Conservation (phyloP, 495 filamentous ascomycete species). For the Aspergillus hancockii region DNA sequence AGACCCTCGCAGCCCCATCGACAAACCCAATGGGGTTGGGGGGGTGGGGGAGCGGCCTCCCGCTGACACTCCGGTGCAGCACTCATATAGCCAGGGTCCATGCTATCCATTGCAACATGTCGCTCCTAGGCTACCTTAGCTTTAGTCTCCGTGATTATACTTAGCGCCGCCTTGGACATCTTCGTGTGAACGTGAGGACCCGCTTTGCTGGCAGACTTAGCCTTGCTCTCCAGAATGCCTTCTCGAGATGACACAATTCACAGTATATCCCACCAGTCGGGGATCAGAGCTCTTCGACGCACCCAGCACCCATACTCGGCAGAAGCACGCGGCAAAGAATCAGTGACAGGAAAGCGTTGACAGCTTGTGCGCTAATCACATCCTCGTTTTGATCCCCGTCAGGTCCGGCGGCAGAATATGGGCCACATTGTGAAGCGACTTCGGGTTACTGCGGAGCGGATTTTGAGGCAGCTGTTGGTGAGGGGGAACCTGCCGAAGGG, state of each 20-base stretch:
- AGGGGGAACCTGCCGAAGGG: too few species aligned
- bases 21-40: constrained; percentile 50
- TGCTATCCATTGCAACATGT: constrained; percentile 46
- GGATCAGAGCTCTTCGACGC: not conserved
- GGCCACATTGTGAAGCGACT: too few species aligned
- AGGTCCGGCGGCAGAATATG: too few species aligned
- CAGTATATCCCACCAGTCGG: constrained; percentile 36
- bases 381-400: too few species aligned
- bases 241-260: constrained; percentile 52
- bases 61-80: constrained; percentile 40
- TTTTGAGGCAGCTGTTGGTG: too few species aligned
- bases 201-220: constrained; percentile 28
- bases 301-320: constrained; percentile 42
- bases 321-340: constrained; percentile 50
- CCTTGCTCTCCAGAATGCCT: constrained; percentile 37
- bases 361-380: constrained; percentile 45
- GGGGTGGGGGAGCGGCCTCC: too few species aligned
- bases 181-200: constrained; percentile 51
- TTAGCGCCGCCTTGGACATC: constrained; percentile 52
- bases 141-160: constrained; percentile 52
- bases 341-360: constrained; percentile 50
- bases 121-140: constrained; percentile 36
- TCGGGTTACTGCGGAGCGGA: too few species aligned
- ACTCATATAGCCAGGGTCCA: constrained; percentile 54
- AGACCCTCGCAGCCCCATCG: constrained; percentile 46